Percentiles rank a stretch among this genome's conserved stretches.
These are phyloP conservation scores for Skeletonema costatum DNA, from an alignment of 108 stramenopile genomes.

Conservation along the genomic window DNA sequence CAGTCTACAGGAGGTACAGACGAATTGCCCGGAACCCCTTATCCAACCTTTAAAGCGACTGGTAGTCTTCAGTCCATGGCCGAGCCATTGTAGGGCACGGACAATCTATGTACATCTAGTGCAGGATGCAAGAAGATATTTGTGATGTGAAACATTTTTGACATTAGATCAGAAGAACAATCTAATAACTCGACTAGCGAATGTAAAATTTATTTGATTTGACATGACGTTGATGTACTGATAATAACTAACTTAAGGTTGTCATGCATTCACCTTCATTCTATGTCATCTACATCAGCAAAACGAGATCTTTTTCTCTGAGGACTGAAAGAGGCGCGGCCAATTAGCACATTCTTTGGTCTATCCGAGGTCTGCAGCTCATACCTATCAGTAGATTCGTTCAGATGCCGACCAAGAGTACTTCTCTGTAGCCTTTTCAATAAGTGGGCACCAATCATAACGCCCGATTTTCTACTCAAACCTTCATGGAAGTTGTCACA, in stretches of 20 bases:
- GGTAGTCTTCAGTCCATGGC: not conserved
- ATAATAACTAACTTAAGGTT: not conserved
- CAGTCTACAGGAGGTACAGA: not conserved
- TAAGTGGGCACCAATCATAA: slow-evolving; percentile 62
- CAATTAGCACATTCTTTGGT: slow-evolving; percentile 38
- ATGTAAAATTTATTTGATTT: not conserved
- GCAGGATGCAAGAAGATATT: not conserved
- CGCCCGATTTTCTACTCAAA: slow-evolving; percentile 49
- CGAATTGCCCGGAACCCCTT: not conserved
- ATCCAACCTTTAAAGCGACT: not conserved
- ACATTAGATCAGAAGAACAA: not conserved
- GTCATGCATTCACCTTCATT: not conserved
- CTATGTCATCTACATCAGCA: slow-evolving; percentile 44
- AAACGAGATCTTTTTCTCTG: slow-evolving; percentile 20
- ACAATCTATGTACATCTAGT: no score
- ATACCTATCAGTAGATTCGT: not conserved
- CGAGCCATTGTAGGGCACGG: no score
- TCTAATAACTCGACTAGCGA: no score
- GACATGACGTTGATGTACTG: not conserved
- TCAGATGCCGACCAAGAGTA: slow-evolving; percentile 27
- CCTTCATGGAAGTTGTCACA: slow-evolving; percentile 81
- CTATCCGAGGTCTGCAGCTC: slow-evolving; percentile 12
- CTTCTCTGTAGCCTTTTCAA: slow-evolving; percentile 57
- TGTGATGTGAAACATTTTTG: not conserved
- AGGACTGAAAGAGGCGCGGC: slow-evolving; percentile 35